Percentiles rank a stretch among this genome's conserved stretches.
phyloP scores from a whole-genome alignment of 2,329 filamentous ascomycete species.

The Eurotiales sp. region DNA sequence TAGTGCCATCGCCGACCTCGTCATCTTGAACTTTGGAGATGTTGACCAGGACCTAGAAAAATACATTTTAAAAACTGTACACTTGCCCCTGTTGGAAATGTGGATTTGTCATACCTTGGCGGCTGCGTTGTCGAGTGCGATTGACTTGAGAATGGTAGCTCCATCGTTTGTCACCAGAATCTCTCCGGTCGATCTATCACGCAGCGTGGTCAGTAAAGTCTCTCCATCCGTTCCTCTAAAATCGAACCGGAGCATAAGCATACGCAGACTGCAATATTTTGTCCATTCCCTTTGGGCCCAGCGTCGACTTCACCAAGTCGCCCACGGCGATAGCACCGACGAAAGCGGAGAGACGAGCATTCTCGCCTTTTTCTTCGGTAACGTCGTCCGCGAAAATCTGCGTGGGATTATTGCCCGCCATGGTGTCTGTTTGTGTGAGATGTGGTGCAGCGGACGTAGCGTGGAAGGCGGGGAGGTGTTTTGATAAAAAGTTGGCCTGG shows the following conservation, averaged over 20 bases:
- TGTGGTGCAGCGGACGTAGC: not conserved
- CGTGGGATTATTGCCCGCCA: constrained; percentile 65
- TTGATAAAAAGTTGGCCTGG: constrained; percentile 15
- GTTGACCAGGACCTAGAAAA: constrained; percentile 65
- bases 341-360: constrained; percentile 96
- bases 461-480: constrained; percentile 14
- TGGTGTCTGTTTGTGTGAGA: constrained; percentile 5
- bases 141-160: constrained; percentile 96
- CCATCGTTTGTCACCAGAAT: constrained; percentile 99
- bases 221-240: not conserved
- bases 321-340: constrained; percentile 97
- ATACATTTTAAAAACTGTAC: not conserved
- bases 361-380: constrained; percentile 97
- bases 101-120: constrained; percentile 70
- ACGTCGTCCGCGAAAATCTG: constrained; percentile 98
- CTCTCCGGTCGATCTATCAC: constrained; percentile 77
- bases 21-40: constrained; percentile 99
- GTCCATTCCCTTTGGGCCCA: constrained; percentile 98
- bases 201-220: not conserved
- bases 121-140: constrained; percentile 95
- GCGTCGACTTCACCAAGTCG: constrained; percentile 93
- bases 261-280: constrained; percentile 96
- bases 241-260: constrained; percentile 36
- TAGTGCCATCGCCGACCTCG: constrained; percentile 96
- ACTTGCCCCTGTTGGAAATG: not conserved